phyloP scores from a whole-genome alignment of 2,329 filamentous ascomycete genomes.

The Sphaerulina populicola region DNA sequence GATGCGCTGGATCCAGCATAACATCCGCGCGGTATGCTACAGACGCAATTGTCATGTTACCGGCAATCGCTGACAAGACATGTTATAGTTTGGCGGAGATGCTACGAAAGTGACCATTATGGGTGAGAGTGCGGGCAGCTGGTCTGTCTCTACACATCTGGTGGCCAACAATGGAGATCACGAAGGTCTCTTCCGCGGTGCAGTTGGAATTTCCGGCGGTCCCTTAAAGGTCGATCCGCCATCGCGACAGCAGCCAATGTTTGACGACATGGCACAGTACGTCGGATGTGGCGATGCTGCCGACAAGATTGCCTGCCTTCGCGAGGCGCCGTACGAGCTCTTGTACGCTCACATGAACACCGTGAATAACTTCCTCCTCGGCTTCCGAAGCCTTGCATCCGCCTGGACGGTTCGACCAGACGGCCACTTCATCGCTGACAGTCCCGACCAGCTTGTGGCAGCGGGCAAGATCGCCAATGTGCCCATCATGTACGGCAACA shows the following conservation, averaged over 20 bases:
- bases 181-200: constrained; percentile 37
- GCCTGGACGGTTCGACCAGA: constrained; percentile 16
- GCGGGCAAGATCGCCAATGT: constrained; percentile 33
- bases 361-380: constrained; percentile 15
- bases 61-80: background rate
- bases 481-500: constrained; percentile 43
- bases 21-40: constrained; percentile 29
- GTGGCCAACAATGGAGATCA: constrained; percentile 32
- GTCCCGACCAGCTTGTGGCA: constrained; percentile 12
- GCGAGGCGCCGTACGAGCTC: constrained; percentile 32
- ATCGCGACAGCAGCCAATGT: constrained; percentile 30
- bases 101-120: constrained; percentile 21
- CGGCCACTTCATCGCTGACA: constrained; percentile 12
- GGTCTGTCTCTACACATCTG: constrained; percentile 42
- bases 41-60: background rate
- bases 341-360: constrained; percentile 11
- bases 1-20: constrained; percentile 39
- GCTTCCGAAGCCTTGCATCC: constrained; percentile 10
- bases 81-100: constrained; percentile 29
- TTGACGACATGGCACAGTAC: constrained; percentile 47
- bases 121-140: constrained; percentile 30
- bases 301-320: constrained; percentile 58
- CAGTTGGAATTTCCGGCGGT: constrained; percentile 43
- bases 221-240: constrained; percentile 24
- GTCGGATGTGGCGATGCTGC: constrained; percentile 33